A percentile compares a stretch with the other conserved stretches of the same genome.
Evolutionary conservation across 1,284 basidiomycete genomes (phyloP).

Genomic region (Wolfiporia cocos): DNA sequence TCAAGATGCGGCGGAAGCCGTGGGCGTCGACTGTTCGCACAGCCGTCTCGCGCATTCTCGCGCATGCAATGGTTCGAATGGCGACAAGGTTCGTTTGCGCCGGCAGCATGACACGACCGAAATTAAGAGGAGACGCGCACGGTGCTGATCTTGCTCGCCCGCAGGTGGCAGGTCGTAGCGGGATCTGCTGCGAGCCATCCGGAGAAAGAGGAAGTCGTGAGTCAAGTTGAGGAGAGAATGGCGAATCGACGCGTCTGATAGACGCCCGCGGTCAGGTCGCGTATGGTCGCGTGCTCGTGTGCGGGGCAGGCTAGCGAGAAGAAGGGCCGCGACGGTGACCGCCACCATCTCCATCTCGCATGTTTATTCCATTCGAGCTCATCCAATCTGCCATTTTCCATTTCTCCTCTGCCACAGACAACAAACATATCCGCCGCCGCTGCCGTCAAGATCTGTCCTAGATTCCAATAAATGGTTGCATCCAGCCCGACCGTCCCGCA

Average conservation of each 20-base stretch:
- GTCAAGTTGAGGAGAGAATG: constrained; percentile 7
- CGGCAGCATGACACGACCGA: too few relatives aligned
- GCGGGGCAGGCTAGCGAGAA: background rate
- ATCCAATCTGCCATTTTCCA: constrained; percentile 6
- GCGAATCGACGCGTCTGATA: constrained; percentile 3
- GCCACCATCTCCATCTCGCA: background rate
- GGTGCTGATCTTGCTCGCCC: too few relatives aligned
- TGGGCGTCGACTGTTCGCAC: too few relatives aligned
- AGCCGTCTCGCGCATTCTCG: too few relatives aligned
- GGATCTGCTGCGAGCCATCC: too few relatives aligned
- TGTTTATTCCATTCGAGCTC: constrained; percentile 1
- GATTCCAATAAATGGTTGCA: constrained; percentile 1
- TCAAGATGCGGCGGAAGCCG: too few relatives aligned
- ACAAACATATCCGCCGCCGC: background rate
- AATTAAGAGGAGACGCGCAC: too few relatives aligned
- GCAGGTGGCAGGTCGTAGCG: too few relatives aligned
- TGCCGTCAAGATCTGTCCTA: background rate
- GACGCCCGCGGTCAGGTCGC: background rate
- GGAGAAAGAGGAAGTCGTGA: too few relatives aligned
- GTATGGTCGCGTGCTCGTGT: constrained; percentile 2
- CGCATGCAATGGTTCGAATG: too few relatives aligned
- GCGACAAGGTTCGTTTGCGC: too few relatives aligned
- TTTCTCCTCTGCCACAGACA: constrained; percentile 1
- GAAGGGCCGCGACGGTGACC: background rate
- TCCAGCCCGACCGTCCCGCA: constrained; percentile 16